Conservation (phyloP, 345 rosid genomes). For the Populus alba region DNA sequence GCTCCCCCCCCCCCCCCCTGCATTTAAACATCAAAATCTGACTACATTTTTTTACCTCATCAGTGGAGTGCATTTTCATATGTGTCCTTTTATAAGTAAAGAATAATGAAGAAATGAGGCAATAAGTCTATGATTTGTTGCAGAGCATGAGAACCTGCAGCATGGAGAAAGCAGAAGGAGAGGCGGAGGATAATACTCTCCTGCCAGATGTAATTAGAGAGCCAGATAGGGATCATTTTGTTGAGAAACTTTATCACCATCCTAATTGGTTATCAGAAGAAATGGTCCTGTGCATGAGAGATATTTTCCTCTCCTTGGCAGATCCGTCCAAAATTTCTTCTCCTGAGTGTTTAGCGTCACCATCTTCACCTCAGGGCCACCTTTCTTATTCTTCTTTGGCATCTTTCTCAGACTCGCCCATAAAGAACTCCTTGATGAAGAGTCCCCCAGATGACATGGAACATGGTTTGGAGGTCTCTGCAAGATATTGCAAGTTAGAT, state of each 20-base stretch:
- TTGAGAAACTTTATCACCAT: slow-evolving; percentile 66
- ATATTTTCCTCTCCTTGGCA: slow-evolving; percentile 78
- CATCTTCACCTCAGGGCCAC: slow-evolving; percentile 76
- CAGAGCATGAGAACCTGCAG: slow-evolving; percentile 19
- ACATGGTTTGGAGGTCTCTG: slow-evolving; percentile 46
- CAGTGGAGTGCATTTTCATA: neutral
- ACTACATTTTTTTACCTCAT: neutral
- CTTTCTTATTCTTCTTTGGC: slow-evolving; percentile 76
- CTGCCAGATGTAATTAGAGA: slow-evolving; percentile 14
- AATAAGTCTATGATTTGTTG: slow-evolving; percentile 10
- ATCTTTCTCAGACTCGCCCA: slow-evolving; percentile 66
- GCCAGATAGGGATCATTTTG: slow-evolving; percentile 18
- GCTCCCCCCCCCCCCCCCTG: accelerated
- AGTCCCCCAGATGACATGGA: slow-evolving; percentile 67
- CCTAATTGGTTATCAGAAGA: slow-evolving; percentile 81
- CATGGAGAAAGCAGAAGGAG: slow-evolving; percentile 25
- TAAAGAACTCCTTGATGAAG: slow-evolving; percentile 41
- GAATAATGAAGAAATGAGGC: neutral
- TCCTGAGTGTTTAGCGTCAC: slow-evolving; percentile 44
- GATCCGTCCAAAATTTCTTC: slow-evolving; percentile 64
- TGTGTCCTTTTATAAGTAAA: slow-evolving; percentile 3
- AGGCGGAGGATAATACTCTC: slow-evolving; percentile 18
- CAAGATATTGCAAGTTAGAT: slow-evolving; percentile 60
- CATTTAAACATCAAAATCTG: no score
- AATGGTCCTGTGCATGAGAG: slow-evolving; percentile 91